A percentile compares a stretch with the other conserved stretches of the same genome.
Evolutionary conservation across 345 rosid genomes (phyloP).

Genomic region (Eucalyptus erythrocorys): DNA sequence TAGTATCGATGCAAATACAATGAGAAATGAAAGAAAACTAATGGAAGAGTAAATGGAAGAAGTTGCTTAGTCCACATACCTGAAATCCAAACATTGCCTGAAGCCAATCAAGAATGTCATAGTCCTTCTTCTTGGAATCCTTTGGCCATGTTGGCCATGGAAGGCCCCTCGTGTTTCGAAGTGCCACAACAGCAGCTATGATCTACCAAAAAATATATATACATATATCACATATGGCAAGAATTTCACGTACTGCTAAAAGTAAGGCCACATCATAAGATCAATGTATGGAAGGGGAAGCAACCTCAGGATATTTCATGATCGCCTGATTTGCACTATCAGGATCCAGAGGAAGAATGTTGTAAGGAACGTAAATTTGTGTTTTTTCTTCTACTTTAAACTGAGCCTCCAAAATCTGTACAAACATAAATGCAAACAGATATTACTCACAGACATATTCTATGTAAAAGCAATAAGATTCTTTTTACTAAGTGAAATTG

Average conservation of each 20-base stretch:
- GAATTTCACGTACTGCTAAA: background rate
- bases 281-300: background rate
- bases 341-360: slow-evolving; percentile 97
- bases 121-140: slow-evolving; percentile 71
- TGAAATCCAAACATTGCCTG: slow-evolving; percentile 98
- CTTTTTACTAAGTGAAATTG: background rate
- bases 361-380: slow-evolving; percentile 79
- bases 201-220: slow-evolving; percentile 28
- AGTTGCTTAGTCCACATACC: slow-evolving; percentile 16
- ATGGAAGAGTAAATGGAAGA: background rate
- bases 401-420: slow-evolving; percentile 96
- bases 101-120: slow-evolving; percentile 98
- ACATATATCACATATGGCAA: background rate
- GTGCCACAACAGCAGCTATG: slow-evolving; percentile 89
- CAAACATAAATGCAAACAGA: background rate
- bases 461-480: background rate
- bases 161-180: slow-evolving; percentile 98
- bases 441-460: background rate
- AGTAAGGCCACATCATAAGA: background rate
- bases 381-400: slow-evolving; percentile 91
- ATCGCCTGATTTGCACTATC: slow-evolving; percentile 98
- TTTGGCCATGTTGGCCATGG: slow-evolving; percentile 99
- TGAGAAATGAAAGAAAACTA: background rate
- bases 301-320: slow-evolving; percentile 94
- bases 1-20: background rate